A percentile compares a stretch with the other conserved stretches of the same genome.
Evolutionary conservation across 352 stramenopile species (phyloP).

Genomic region (Globisporangium spinosum): DNA sequence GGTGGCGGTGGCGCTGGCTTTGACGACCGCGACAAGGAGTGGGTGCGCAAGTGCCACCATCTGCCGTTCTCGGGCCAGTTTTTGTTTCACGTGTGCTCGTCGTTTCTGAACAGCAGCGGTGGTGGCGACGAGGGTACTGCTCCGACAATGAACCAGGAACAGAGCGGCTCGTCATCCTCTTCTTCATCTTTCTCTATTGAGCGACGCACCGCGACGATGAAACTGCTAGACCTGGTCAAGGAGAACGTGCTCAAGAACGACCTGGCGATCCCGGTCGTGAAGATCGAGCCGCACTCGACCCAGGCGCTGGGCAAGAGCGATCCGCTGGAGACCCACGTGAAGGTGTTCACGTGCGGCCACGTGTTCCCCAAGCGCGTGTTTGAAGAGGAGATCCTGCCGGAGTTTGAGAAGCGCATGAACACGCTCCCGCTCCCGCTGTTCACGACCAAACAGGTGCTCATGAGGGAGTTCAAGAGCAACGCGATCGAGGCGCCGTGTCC

Average conservation of each 20-base stretch:
- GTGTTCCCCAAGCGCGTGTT: slow-evolving; percentile 84
- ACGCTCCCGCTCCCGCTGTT: slow-evolving; percentile 53
- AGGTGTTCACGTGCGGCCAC: slow-evolving; percentile 82
- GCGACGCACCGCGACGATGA: slow-evolving; percentile 21
- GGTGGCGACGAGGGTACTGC: neutral
- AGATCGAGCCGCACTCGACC: slow-evolving; percentile 59
- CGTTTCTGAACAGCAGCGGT: slow-evolving; percentile 40
- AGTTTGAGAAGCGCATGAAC: slow-evolving; percentile 83
- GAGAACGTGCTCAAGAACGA: slow-evolving; percentile 79
- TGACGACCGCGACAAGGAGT: slow-evolving; percentile 75
- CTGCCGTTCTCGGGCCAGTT: slow-evolving; percentile 80
- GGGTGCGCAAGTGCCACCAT: slow-evolving; percentile 67
- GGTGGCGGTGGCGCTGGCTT: slow-evolving; percentile 22
- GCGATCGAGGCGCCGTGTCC: slow-evolving; percentile 72
- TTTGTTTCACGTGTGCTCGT: slow-evolving; percentile 70
- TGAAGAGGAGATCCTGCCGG: slow-evolving; percentile 74
- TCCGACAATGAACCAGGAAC: neutral
- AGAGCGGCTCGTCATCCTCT: neutral
- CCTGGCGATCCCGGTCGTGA: slow-evolving; percentile 40
- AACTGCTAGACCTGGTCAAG: slow-evolving; percentile 61
- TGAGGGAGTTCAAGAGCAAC: slow-evolving; percentile 57
- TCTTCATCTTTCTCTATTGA: neutral
- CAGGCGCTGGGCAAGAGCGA: slow-evolving; percentile 75
- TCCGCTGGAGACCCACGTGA: slow-evolving; percentile 82
- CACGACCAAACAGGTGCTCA: slow-evolving; percentile 60